Conservation (phyloP, 441 rosid genomes). For the Lepidium campestre region DNA sequence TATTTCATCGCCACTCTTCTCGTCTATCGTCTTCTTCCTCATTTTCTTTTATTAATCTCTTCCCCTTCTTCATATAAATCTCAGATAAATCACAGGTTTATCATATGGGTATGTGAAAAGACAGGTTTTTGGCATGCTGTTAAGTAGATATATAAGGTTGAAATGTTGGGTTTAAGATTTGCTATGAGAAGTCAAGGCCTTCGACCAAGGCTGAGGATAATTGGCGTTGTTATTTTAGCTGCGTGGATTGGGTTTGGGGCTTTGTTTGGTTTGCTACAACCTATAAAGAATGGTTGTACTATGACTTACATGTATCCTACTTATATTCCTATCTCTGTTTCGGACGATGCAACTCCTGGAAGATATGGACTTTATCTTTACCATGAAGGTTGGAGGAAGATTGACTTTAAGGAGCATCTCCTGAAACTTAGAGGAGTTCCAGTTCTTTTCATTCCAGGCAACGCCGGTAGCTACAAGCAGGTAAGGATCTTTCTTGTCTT, state of each 20-base stretch:
- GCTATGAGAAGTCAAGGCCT: conserved; percentile 35
- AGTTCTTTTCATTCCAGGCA: conserved; percentile 92
- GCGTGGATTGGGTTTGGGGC: conserved; percentile 54
- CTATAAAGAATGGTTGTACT: conserved; percentile 70
- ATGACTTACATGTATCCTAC: conserved; percentile 99
- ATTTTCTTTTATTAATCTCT: background rate
- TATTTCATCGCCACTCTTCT: too few species aligned
- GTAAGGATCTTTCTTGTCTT: conserved; percentile 33
- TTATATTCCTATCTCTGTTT: conserved; percentile 67
- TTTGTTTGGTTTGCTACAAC: conserved; percentile 61
- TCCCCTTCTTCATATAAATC: background rate
- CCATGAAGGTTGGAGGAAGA: conserved; percentile 97
- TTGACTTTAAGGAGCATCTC: conserved; percentile 70
- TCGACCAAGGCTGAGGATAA: conserved; percentile 49
- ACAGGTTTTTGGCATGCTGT: conserved; percentile 21
- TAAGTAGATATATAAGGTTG: background rate
- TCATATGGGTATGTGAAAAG: background rate
- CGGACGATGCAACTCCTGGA: conserved; percentile 34
- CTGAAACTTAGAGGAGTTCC: conserved; percentile 86
- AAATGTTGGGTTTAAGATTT: conserved; percentile 20
- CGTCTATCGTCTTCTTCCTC: too few species aligned
- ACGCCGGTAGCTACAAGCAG: conserved; percentile 98
- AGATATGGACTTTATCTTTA: conserved; percentile 81
- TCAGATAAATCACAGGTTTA: too few species aligned
- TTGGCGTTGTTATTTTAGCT: conserved; percentile 37